Evolutionary conservation across 2,329 filamentous ascomycete genomes (phyloP), one percentile per base, ranked within the genome.

Genomic region (Cladosporium sphaerospermum): DNA sequence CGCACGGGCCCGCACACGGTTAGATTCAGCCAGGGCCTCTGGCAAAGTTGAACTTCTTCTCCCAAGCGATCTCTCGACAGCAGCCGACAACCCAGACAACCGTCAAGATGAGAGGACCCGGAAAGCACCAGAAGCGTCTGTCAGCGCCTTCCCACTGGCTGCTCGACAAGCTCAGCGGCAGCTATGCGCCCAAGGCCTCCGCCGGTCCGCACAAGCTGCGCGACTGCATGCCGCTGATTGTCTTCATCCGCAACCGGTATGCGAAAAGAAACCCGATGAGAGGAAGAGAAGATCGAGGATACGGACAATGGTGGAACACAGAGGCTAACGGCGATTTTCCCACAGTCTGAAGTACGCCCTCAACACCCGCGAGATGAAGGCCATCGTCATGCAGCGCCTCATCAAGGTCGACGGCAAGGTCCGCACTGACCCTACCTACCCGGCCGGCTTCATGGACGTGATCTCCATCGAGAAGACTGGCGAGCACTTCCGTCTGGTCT

Each of bases 351-450:
- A 99, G 89, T 99, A 99, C 83, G 93, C 93, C 66, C 87, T 99
- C 77, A 99, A 99, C 84, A 86, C 84, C 76, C 93, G 92, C 75
- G 93, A 99, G 86, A 89, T 86, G 79, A 93, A 89, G 80, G 82
- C 91, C 69, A 97, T 99, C 80, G 82, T 97, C 75, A 96, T 96
- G 91, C 93, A 99, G 85, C 92, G 93, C 75, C 87, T 97, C 69
- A 84, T 99, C 88, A 96, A 97, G 87, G 93, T 99, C 73, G 93
- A 99, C 75, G 87, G 86, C 83, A 99, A 99, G 84, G 90, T 99
- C 79, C 92, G 93, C 81, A 99, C 93, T 77, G 93, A 99, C 79
- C 80, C 83, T 70, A 99, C 91, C 79, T 99, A 88, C 86, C 93
- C 93, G 68, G 81, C 93, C 65, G 93, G 93, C 71, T 96, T 95